Percentiles rank a stretch among this genome's conserved stretches.
Conservation (phyloP, 2,329 filamentous ascomycete genomes). For the Didymella keratinophila region DNA sequence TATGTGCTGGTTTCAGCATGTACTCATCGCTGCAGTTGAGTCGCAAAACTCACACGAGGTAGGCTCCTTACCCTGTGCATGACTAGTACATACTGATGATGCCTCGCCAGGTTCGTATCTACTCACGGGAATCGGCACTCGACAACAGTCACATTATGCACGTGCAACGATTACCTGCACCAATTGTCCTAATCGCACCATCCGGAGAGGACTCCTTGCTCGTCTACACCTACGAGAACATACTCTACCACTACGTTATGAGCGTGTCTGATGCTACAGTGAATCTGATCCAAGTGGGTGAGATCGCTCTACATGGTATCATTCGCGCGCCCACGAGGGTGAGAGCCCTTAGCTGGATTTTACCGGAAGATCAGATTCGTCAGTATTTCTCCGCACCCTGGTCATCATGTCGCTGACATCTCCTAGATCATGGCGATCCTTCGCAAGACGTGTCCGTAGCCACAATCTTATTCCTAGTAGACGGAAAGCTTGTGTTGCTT, state of each 20-base stretch:
- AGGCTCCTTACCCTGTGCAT: conserved; percentile 22
- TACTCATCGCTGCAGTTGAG: conserved; percentile 93
- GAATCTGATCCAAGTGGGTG: conserved; percentile 88
- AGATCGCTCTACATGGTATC: conserved; percentile 97
- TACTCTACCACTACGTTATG: conserved; percentile 94
- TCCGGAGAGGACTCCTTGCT: conserved; percentile 94
- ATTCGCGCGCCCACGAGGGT: conserved; percentile 92
- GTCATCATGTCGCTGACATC: conserved; percentile 27
- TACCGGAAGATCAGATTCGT: conserved; percentile 88
- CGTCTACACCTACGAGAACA: conserved; percentile 96
- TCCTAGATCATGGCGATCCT: conserved; percentile 79
- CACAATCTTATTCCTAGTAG: conserved; percentile 94
- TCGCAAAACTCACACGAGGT: conserved; percentile 79
- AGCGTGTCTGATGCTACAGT: conserved; percentile 73
- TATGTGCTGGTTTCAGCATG: conserved; percentile 99
- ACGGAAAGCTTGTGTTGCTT: conserved; percentile 92
- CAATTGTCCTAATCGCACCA: conserved; percentile 87
- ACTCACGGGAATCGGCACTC: conserved; percentile 83
- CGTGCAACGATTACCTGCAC: conserved; percentile 78
- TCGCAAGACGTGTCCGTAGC: conserved; percentile 94
- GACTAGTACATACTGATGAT: conserved; percentile 11
- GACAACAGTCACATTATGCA: conserved; percentile 77
- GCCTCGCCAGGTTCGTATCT: conserved; percentile 73
- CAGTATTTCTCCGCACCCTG: conserved; percentile 38
- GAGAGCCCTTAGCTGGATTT: conserved; percentile 91